Evolutionary conservation across 179 eudicot species (phyloP).

Genomic region (Beta lomatogona): DNA sequence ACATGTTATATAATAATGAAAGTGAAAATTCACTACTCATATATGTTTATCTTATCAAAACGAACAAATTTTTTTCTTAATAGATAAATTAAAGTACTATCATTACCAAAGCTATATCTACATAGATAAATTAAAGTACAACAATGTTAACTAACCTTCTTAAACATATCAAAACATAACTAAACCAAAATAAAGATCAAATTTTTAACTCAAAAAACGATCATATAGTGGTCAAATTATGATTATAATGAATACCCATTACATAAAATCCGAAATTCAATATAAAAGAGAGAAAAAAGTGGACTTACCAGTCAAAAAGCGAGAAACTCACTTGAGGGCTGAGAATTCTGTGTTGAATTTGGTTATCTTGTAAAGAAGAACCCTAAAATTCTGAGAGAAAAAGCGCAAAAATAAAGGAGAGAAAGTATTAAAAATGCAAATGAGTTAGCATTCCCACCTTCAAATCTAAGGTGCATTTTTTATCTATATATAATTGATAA

Average conservation of each 20-base stretch:
- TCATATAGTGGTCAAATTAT: constrained; percentile 1
- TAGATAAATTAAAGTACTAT: too few species aligned
- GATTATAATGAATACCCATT: constrained; percentile 11
- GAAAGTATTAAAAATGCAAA: not conserved
- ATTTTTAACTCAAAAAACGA: constrained; percentile 1
- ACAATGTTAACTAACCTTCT: too few species aligned
- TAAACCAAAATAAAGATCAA: not conserved
- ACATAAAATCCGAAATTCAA: not conserved
- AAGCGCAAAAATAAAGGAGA: not conserved
- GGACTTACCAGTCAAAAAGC: constrained; percentile 26
- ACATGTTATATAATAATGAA: too few species aligned
- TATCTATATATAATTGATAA: too few species aligned
- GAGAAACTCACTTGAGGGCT: constrained; percentile 18
- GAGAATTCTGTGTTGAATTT: constrained; percentile 26
- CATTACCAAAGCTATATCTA: too few species aligned
- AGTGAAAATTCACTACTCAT: too few species aligned
- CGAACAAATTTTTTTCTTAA: too few species aligned
- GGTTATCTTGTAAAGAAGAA: constrained; percentile 12
- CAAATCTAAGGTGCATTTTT: too few species aligned
- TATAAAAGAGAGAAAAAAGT: constrained; percentile 2
- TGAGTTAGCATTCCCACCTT: too few species aligned
- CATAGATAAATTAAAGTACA: too few species aligned
- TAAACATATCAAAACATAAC: not conserved
- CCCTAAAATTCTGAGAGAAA: constrained; percentile 23
- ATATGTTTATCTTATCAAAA: too few species aligned